Evolutionary conservation across 345 rosid species (phyloP), one percentile per base, ranked within the genome.

Genomic region (Populus pruinosa): DNA sequence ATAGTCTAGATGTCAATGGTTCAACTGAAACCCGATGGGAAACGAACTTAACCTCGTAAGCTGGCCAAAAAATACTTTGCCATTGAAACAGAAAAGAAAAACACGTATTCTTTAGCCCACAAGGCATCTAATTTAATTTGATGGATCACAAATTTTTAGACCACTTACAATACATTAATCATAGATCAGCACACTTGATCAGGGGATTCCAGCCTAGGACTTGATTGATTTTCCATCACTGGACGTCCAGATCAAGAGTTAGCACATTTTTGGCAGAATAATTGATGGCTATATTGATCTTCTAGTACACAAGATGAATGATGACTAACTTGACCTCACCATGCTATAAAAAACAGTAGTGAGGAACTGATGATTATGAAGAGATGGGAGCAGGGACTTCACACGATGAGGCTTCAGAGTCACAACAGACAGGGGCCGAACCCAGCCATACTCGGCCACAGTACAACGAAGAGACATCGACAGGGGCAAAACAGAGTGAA

Each of bases 331-430:
- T 29, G 10, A 66, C 39, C 12, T 67, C 47, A 17, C 13, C 71
- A 73, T 59, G 68, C 55, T 73, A 61, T 73, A 73, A 73, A 33
- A 61, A 39, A 73, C 20, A 61, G 35, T 8, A 23, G 25, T 55
- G 36, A 39, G 67, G 47, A 14, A 35, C 20, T 4, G 74, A 70
- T 10, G 68, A 6, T 18, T 17, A 18, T 16, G 7, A 41, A 72
- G 68, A 68, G 20, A 84, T 82, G 89, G 89, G 87, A 7, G 21
- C 68, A 18, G 23, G 61, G 6, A 67, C 49, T 39, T 81, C 84
- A 21, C 67, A 68, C 61, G 76, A 76, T 36, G 64, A 36, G 33
- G 73, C 36, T 69, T 74, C 84, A 73, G 76, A 76, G 27, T 67
- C 81, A 17, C 81, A 67, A 25, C 47, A 50, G 65, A 35, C 68